These are phyloP conservation scores for Cornus florida DNA, from an alignment of 148 eudicot genomes.

Conservation along the genomic window DNA sequence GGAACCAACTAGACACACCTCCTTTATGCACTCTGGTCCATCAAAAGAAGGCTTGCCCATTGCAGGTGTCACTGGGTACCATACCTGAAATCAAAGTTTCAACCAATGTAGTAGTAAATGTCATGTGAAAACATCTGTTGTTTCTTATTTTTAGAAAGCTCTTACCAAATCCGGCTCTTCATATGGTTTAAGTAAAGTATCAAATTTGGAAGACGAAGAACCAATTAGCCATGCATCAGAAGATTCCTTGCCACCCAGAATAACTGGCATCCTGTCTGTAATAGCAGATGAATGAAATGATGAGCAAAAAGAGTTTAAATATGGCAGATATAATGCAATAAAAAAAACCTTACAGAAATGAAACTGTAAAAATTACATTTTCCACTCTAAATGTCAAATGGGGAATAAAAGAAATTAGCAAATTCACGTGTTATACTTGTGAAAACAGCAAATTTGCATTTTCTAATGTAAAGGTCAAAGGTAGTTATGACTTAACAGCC, in stretches of 20 bases:
- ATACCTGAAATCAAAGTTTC: constrained; percentile 46
- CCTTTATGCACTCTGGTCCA: constrained; percentile 92
- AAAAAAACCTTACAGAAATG: not conserved
- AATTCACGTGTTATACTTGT: no score
- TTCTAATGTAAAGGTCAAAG: no score
- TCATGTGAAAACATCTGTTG: not conserved
- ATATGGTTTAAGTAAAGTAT: constrained; percentile 66
- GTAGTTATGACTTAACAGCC: no score
- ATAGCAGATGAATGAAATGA: constrained; percentile 3
- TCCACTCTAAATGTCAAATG: not conserved
- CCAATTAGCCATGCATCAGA: constrained; percentile 70
- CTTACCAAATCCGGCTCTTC: constrained; percentile 79
- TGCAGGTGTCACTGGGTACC: constrained; percentile 88
- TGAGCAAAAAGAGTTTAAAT: not conserved
- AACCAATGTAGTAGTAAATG: not conserved
- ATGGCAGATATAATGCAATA: not conserved
- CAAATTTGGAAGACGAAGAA: constrained; percentile 57
- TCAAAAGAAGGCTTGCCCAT: constrained; percentile 87
- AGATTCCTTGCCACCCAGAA: constrained; percentile 67
- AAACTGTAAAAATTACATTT: not conserved
- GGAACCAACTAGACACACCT: constrained; percentile 43
- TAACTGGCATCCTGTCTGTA: constrained; percentile 96
- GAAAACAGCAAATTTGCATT: no score
- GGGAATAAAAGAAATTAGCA: no score
- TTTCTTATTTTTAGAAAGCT: constrained; percentile 1